Conservation (phyloP, 1,284 basidiomycete species). For the Jaminaea rosea region DNA sequence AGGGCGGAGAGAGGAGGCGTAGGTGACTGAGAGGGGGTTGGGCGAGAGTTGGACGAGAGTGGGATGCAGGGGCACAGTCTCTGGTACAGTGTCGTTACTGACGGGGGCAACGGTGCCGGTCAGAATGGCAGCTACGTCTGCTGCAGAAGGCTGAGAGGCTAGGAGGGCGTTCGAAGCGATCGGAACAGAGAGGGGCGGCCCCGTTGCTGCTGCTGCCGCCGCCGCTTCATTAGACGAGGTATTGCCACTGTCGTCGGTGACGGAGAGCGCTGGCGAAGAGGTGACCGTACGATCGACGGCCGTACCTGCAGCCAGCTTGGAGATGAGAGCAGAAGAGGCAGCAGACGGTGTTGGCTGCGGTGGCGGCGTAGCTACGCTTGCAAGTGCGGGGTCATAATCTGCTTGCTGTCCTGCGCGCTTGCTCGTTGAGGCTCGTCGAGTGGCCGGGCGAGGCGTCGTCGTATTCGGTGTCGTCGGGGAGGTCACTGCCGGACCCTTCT, state of each 20-base stretch:
- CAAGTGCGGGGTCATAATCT: no score
- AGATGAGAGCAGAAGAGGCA: no score
- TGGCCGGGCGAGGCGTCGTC: no score
- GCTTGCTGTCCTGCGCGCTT: no score
- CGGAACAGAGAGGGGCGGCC: background rate
- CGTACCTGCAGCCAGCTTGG: no score
- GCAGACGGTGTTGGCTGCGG: no score
- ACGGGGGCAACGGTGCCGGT: constrained; percentile 5
- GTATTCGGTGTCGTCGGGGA: no score
- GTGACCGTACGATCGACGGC: no score
- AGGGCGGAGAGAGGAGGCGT: constrained; percentile 41
- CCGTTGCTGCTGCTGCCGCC: background rate
- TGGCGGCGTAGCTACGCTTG: no score
- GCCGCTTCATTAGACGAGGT: background rate
- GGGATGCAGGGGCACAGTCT: constrained; percentile 20
- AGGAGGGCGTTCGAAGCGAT: background rate
- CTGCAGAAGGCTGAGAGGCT: background rate
- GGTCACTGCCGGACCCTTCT: no score
- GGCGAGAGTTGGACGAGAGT: constrained; percentile 36
- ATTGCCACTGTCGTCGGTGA: background rate
- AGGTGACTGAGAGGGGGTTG: constrained; percentile 42
- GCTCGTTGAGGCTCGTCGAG: no score
- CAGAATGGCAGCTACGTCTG: background rate
- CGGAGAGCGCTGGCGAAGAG: no score
- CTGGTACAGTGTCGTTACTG: background rate